phyloP scores from a whole-genome alignment of 768 basidiomycete species.

The Russula griseocarnosa region DNA sequence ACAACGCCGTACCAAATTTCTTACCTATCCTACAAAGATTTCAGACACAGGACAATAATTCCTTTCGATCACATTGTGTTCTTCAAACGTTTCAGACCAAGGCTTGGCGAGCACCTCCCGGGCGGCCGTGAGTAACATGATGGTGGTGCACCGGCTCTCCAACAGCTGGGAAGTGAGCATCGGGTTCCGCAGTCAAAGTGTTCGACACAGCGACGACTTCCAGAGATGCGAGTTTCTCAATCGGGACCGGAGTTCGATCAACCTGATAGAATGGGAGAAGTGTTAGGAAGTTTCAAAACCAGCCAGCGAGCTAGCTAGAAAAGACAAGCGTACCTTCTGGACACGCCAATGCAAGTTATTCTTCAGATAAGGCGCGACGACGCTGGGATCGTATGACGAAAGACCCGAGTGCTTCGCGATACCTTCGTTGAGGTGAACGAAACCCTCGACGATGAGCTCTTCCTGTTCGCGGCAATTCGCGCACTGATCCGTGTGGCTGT shows the following conservation, averaged over 20 bases:
- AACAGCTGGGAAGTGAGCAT: constrained; percentile 10
- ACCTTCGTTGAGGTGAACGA: constrained; percentile 42
- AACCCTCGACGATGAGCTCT: constrained; percentile 39
- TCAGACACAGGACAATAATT: not conserved
- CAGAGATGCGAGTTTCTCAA: constrained; percentile 18
- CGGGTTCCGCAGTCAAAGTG: not conserved
- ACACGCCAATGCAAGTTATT: constrained; percentile 43
- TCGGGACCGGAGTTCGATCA: constrained; percentile 6
- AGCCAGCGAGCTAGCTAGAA: not conserved
- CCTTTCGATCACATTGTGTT: not conserved
- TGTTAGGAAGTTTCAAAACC: not conserved
- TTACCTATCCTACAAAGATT: not conserved
- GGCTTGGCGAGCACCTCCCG: constrained; percentile 9
- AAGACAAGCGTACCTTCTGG: constrained; percentile 35
- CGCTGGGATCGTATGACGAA: constrained; percentile 37
- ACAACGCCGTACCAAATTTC: not conserved
- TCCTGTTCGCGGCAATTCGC: constrained; percentile 39
- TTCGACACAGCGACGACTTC: constrained; percentile 19
- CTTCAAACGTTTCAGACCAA: not conserved
- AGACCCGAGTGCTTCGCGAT: constrained; percentile 33
- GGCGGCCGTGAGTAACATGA: constrained; percentile 22
- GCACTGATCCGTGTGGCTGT: constrained; percentile 36
- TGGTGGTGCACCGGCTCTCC: constrained; percentile 18
- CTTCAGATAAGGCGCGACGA: constrained; percentile 42
- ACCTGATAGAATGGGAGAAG: not conserved